Conservation (phyloP, 306 rosid genomes). For the Fagus sylvatica region DNA sequence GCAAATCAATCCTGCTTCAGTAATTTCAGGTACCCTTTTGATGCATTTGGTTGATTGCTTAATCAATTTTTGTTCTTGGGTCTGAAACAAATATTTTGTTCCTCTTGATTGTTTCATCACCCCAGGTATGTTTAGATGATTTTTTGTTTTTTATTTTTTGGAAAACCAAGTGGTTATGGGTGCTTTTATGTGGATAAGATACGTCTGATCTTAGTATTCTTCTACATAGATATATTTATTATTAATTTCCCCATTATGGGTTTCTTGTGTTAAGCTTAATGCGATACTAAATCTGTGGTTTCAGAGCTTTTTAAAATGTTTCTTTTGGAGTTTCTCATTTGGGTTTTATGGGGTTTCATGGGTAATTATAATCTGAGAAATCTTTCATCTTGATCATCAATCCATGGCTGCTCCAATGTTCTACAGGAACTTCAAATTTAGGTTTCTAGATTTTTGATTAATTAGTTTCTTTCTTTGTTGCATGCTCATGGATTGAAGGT, state of each 20-base stretch:
- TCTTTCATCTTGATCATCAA: slow-evolving; percentile 25
- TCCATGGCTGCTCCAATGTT: neutral
- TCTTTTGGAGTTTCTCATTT: neutral
- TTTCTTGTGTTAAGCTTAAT: slow-evolving; percentile 19
- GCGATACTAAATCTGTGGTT: slow-evolving; percentile 7
- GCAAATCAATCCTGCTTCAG: neutral
- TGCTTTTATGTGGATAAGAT: slow-evolving; percentile 6
- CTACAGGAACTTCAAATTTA: neutral
- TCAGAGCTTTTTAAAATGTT: slow-evolving; percentile 14
- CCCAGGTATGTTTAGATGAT: slow-evolving; percentile 16
- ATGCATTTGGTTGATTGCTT: slow-evolving; percentile 27
- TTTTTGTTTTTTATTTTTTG: neutral
- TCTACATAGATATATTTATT: slow-evolving; percentile 7
- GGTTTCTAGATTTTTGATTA: neutral
- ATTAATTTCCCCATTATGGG: neutral
- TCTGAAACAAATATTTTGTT: slow-evolving; percentile 10
- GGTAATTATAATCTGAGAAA: neutral
- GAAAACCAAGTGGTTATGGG: slow-evolving; percentile 1
- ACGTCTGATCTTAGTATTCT: slow-evolving; percentile 15
- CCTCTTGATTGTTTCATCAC: slow-evolving; percentile 8
- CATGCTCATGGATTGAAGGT: slow-evolving; percentile 15
- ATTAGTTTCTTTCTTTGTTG: neutral
- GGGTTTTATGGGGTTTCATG: neutral
- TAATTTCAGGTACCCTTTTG: slow-evolving; percentile 30
- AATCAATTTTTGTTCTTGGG: slow-evolving; percentile 13